Conservation (phyloP, 2,329 filamentous ascomycete genomes). For the Thermothelomyces thermophilus region DNA sequence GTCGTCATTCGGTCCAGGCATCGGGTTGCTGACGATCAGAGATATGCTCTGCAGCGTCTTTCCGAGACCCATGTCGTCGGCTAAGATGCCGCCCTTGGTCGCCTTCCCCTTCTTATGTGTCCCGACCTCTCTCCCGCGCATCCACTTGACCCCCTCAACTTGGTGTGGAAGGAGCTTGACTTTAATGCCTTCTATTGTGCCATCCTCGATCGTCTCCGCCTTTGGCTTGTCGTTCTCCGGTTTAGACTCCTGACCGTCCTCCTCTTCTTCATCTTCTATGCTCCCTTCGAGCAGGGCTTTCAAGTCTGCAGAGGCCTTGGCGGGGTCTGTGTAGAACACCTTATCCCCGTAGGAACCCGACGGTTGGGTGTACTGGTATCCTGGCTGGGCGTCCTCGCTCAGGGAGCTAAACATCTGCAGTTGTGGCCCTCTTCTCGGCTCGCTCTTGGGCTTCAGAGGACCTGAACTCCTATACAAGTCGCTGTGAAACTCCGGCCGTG, state of each 20-base stretch:
- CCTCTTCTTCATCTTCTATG: slow-evolving; percentile 66
- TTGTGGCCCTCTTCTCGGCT: slow-evolving; percentile 42
- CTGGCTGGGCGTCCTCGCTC: slow-evolving; percentile 25
- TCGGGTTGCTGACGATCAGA: slow-evolving; percentile 75
- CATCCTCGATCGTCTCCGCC: slow-evolving; percentile 40
- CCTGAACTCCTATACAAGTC: slow-evolving; percentile 41
- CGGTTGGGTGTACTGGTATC: slow-evolving; percentile 30
- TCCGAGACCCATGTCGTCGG: slow-evolving; percentile 94
- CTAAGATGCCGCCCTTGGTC: slow-evolving; percentile 88
- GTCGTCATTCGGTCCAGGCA: slow-evolving; percentile 53
- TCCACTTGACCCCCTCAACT: slow-evolving; percentile 89
- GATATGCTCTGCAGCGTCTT: slow-evolving; percentile 95
- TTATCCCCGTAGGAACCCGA: slow-evolving; percentile 34
- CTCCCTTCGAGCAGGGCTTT: slow-evolving; percentile 78
- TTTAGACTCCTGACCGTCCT: slow-evolving; percentile 37
- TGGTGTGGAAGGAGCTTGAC: slow-evolving; percentile 91
- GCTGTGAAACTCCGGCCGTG: slow-evolving; percentile 52
- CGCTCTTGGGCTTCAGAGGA: slow-evolving; percentile 41
- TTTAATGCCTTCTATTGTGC: slow-evolving; percentile 66
- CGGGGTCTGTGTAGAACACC: slow-evolving; percentile 60
- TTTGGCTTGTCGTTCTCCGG: slow-evolving; percentile 47
- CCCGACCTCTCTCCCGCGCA: slow-evolving; percentile 86
- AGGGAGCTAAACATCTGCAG: slow-evolving; percentile 45
- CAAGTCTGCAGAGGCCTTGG: slow-evolving; percentile 66
- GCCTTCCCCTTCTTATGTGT: slow-evolving; percentile 72